Conservation (phyloP, 2,329 filamentous ascomycete species). For the Chaetomiaceae sp. region DNA sequence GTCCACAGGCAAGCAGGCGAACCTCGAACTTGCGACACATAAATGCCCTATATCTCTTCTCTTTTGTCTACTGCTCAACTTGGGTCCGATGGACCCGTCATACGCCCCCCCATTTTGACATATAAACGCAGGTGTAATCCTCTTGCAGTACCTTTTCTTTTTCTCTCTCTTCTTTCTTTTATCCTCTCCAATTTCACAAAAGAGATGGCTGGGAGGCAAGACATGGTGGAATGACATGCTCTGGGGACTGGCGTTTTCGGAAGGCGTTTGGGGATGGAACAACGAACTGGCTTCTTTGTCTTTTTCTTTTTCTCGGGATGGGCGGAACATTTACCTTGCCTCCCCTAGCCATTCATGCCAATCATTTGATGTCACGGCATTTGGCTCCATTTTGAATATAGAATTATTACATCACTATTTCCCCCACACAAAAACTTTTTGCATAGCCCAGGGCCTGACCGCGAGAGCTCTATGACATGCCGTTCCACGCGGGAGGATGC, state of each 20-base stretch:
- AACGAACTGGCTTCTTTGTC: background rate
- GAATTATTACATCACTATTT: too few species aligned
- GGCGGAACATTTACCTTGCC: too few species aligned
- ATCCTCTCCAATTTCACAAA: too few species aligned
- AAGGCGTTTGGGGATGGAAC: background rate
- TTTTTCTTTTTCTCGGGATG: background rate
- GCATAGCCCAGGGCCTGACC: too few species aligned
- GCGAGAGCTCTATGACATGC: too few species aligned
- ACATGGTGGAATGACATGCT: constrained; percentile 5
- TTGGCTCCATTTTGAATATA: background rate
- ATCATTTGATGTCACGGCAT: background rate
- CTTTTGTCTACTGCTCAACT: background rate
- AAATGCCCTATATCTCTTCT: background rate
- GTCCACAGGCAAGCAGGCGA: background rate
- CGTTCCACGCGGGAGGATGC: too few species aligned
- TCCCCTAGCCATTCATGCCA: too few species aligned
- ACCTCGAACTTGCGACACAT: background rate
- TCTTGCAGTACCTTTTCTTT: constrained; percentile 7
- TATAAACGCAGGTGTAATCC: too few species aligned
- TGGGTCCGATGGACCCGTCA: background rate
- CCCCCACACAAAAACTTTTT: too few species aligned
- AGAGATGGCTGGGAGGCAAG: background rate
- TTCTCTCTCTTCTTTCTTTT: background rate
- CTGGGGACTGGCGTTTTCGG: constrained; percentile 3
- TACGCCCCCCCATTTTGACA: too few species aligned